Evolutionary conservation across 177 flowering plant genomes (phyloP).

Genomic region (Vitis hybrid): DNA sequence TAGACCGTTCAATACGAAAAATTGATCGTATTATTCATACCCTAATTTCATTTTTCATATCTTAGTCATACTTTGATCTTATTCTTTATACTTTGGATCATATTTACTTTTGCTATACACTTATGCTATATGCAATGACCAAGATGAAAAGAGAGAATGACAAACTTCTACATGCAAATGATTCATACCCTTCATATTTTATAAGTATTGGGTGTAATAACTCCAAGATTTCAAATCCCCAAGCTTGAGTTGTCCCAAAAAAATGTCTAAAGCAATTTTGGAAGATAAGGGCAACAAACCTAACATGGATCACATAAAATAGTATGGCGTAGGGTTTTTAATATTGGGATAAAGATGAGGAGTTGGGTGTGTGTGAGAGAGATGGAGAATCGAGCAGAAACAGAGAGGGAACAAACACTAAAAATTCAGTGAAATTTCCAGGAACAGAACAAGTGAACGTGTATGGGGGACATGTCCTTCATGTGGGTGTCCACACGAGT

Average conservation of each 20-base stretch:
- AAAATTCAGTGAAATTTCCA: conserved; percentile 12
- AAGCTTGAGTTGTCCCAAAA: conserved; percentile 26
- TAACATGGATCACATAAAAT: conserved; percentile 6
- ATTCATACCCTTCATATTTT: no score
- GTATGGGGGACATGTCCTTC: conserved; percentile 25
- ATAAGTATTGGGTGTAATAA: background rate
- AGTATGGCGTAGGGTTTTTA: background rate
- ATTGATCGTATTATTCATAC: no score
- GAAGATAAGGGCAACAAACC: conserved; percentile 4
- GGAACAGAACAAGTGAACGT: conserved; percentile 9
- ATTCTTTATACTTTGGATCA: no score
- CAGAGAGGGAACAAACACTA: conserved; percentile 28
- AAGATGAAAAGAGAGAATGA: no score
- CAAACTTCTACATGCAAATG: background rate
- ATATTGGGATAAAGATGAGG: conserved; percentile 2
- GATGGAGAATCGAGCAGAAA: conserved; percentile 13
- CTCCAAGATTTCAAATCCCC: conserved; percentile 20
- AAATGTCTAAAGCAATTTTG: conserved; percentile 17
- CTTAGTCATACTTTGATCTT: no score
- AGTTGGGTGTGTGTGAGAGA: background rate
- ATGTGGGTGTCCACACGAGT: conserved; percentile 8
- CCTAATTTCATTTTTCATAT: no score
- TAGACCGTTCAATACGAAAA: no score
- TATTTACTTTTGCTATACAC: no score
- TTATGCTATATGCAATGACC: no score